These are phyloP conservation scores for Leucocoprinus leucothites DNA, from an alignment of 768 basidiomycete species.

Conservation along the genomic window DNA sequence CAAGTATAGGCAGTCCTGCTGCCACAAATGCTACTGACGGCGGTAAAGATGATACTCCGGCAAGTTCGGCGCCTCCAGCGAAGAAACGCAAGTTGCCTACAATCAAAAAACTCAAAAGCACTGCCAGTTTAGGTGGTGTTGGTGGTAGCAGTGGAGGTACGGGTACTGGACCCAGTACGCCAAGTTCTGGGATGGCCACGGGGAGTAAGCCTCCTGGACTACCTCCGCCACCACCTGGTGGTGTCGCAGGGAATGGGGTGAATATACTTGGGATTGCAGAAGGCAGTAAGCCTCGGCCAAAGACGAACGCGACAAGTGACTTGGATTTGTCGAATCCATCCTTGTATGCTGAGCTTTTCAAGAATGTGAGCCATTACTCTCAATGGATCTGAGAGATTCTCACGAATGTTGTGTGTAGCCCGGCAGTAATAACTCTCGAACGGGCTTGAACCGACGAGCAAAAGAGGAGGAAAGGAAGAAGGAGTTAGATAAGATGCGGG, in stretches of 20 bases:
- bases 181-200: slow-evolving; percentile 17
- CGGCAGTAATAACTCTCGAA: slow-evolving; percentile 41
- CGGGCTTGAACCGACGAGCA: slow-evolving; percentile 35
- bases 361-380: slow-evolving; percentile 34
- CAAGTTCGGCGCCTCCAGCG: slow-evolving; percentile 19
- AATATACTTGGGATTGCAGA: slow-evolving; percentile 25
- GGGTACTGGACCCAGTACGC: slow-evolving; percentile 18
- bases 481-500: slow-evolving; percentile 66
- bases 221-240: background rate
- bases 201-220: slow-evolving; percentile 18
- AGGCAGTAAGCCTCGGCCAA: slow-evolving; percentile 22
- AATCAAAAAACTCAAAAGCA: slow-evolving; percentile 63
- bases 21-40: background rate
- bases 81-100: slow-evolving; percentile 65
- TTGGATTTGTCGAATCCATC: slow-evolving; percentile 59
- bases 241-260: slow-evolving; percentile 15
- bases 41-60: slow-evolving; percentile 1
- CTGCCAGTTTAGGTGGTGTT: slow-evolving; percentile 22
- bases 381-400: background rate
- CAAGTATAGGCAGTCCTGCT: background rate
- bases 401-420: too few relatives aligned
- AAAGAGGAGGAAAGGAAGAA: slow-evolving; percentile 68
- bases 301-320: slow-evolving; percentile 42
- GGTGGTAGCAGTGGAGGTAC: too few relatives aligned
- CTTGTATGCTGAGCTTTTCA: slow-evolving; percentile 66